Evolutionary conservation across 148 eudicot species (phyloP), one percentile per base, ranked within the genome.

Genomic region (Limonium bicolor): DNA sequence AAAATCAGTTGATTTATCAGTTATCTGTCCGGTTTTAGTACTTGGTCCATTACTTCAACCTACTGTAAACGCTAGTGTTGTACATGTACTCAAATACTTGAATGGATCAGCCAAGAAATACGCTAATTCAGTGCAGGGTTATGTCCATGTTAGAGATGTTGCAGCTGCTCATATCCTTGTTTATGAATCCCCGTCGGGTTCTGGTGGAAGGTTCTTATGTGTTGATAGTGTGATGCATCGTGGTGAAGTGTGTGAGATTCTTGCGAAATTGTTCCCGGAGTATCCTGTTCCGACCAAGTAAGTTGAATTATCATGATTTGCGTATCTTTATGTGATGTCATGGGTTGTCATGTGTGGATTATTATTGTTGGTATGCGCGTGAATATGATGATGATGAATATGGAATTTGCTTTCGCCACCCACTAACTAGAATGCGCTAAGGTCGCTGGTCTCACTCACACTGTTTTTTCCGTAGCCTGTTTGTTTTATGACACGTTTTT

Each of bases 181-280:
- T 29, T 88, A 50, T 27, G 94, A 83, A 64, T 65, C 68, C 11
- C 86, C 81, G 0, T 55, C 72, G 0, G 86, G 94, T 1, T 76
- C 76, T 0, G 94, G n/a, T n/a, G n/a, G 94, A 4, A 55, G 97
- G 13, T 74, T 69, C 55, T 63, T 88, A 15, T 88, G 97, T 17
- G 97, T 81, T 1, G 92, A 88, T 59, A 77, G 79, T 36, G 80
- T 74, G 34, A 86, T 88, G 53, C 97, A 88, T 53, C 97, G 97
- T 2, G 79, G 79, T 0, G 97, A 88, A 0, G 77, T 88, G 22
- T 90, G 88, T 27, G 83, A 83, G 15, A 83, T 88, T 45, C 51
- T 88, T 19, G 77, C 79, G 21, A 83, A 88, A 54, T 80, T 74
- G 48, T 88, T 88, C 54, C 92, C 96, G 0, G 96, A 83, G 58